These are phyloP conservation scores for Colletotrichum higginsianum DNA, from an alignment of 2,329 filamentous ascomycete genomes.

Conservation along the genomic window DNA sequence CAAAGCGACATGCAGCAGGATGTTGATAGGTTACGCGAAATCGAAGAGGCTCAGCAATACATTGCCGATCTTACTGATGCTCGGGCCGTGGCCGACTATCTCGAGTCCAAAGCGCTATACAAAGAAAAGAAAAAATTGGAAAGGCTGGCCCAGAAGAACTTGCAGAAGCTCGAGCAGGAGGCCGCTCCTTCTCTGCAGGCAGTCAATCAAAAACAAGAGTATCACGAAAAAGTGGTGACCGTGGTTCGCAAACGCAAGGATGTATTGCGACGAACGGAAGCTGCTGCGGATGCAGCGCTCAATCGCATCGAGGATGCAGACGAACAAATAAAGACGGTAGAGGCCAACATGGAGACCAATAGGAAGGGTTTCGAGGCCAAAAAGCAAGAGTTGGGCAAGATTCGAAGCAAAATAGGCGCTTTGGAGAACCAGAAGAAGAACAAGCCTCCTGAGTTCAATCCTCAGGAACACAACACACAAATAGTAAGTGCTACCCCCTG, in stretches of 20 bases:
- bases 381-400: slow-evolving; percentile 64
- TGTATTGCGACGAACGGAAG: slow-evolving; percentile 69
- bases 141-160: slow-evolving; percentile 68
- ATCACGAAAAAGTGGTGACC: slow-evolving; percentile 70
- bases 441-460: slow-evolving; percentile 77
- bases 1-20: slow-evolving; percentile 84
- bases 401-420: slow-evolving; percentile 71
- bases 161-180: slow-evolving; percentile 71
- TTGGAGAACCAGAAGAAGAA: slow-evolving; percentile 76
- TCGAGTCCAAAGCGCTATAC: slow-evolving; percentile 64
- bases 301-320: slow-evolving; percentile 55
- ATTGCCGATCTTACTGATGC: slow-evolving; percentile 76
- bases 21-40: slow-evolving; percentile 85
- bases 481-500: slow-evolving; percentile 68
- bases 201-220: slow-evolving; percentile 79
- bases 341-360: slow-evolving; percentile 65
- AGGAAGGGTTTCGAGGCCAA: slow-evolving; percentile 64
- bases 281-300: slow-evolving; percentile 61
- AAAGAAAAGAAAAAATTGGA: slow-evolving; percentile 68
- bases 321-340: slow-evolving; percentile 48
- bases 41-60: slow-evolving; percentile 76
- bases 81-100: slow-evolving; percentile 77
- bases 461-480: slow-evolving; percentile 78
- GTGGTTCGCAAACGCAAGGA: slow-evolving; percentile 69
- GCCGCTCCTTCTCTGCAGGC: slow-evolving; percentile 78